Conservation (phyloP, 2,329 filamentous ascomycete genomes). For the Ilyonectria mors-panacis region DNA sequence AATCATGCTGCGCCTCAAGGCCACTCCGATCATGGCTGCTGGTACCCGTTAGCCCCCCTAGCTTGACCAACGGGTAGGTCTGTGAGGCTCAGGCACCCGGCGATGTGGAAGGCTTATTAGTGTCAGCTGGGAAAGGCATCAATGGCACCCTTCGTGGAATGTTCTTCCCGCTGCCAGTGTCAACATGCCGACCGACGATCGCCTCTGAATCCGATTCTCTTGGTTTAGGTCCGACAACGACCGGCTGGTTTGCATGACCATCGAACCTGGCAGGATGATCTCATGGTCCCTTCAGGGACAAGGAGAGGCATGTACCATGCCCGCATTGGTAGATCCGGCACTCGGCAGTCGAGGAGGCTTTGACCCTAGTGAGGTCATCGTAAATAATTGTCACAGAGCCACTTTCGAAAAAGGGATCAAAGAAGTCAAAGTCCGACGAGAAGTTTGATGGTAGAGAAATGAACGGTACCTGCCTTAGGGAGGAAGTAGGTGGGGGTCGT, state of each 20-base stretch:
- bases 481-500: neutral
- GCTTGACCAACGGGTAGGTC: neutral
- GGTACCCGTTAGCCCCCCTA: too few species aligned
- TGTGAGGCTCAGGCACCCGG: neutral
- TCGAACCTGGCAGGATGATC: neutral
- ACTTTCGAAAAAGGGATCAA: neutral
- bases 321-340: neutral
- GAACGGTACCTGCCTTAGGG: conserved; percentile 1
- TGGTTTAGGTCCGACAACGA: neutral
- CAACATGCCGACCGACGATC: neutral
- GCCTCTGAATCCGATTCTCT: neutral
- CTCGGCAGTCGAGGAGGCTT: neutral
- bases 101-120: neutral
- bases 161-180: neutral
- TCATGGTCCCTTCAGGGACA: neutral
- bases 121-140: neutral
- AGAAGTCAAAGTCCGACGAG: neutral
- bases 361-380: neutral
- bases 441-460: neutral
- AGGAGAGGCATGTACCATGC: neutral
- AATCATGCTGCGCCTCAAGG: conserved; percentile 29
- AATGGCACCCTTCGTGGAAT: neutral
- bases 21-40: conserved; percentile 3
- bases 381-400: neutral
- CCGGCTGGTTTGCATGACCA: neutral